These are phyloP conservation scores for Thermoascus crustaceus DNA, from an alignment of 2,329 filamentous ascomycete species.

Conservation along the genomic window DNA sequence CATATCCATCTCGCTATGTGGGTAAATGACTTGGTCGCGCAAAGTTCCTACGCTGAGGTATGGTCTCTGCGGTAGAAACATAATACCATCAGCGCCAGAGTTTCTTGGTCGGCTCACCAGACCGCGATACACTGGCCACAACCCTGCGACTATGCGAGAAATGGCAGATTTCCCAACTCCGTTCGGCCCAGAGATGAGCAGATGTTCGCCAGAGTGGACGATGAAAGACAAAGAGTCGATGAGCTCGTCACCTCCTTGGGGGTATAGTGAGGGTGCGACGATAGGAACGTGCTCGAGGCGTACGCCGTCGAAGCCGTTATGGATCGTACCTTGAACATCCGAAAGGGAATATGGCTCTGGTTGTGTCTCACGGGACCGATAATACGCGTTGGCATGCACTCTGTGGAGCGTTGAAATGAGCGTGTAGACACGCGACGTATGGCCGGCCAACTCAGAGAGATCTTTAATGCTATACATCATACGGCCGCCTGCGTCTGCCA, in stretches of 20 bases:
- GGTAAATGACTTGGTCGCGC: slow-evolving; percentile 95
- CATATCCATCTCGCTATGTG: slow-evolving; percentile 93
- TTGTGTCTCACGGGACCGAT: slow-evolving; percentile 55
- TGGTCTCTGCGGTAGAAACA: slow-evolving; percentile 93
- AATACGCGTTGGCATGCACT: slow-evolving; percentile 85
- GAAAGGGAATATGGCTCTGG: slow-evolving; percentile 81
- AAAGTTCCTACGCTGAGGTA: slow-evolving; percentile 89
- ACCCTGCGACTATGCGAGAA: slow-evolving; percentile 73
- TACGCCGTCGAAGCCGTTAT: slow-evolving; percentile 91
- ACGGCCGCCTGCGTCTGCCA: slow-evolving; percentile 88
- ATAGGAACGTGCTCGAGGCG: slow-evolving; percentile 88
- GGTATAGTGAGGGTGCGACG: slow-evolving; percentile 80
- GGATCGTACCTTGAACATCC: slow-evolving; percentile 86
- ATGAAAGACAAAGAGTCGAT: slow-evolving; percentile 83
- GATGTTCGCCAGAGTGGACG: slow-evolving; percentile 81
- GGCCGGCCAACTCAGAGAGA: slow-evolving; percentile 86
- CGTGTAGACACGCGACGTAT: slow-evolving; percentile 92
- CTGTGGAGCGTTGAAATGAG: slow-evolving; percentile 90
- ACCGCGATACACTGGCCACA: slow-evolving; percentile 95
- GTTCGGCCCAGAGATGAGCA: slow-evolving; percentile 90
- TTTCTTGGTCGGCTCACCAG: slow-evolving; percentile 78
- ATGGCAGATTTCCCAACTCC: slow-evolving; percentile 91
- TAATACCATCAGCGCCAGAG: slow-evolving; percentile 81
- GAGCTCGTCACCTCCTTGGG: slow-evolving; percentile 83
- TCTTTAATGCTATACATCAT: slow-evolving; percentile 99